A percentile compares a stretch with the other conserved stretches of the same genome.
These are phyloP conservation scores for Suhomyces atakaporum DNA, from an alignment of 1,139 yeast genomes.

Conservation along the genomic window DNA sequence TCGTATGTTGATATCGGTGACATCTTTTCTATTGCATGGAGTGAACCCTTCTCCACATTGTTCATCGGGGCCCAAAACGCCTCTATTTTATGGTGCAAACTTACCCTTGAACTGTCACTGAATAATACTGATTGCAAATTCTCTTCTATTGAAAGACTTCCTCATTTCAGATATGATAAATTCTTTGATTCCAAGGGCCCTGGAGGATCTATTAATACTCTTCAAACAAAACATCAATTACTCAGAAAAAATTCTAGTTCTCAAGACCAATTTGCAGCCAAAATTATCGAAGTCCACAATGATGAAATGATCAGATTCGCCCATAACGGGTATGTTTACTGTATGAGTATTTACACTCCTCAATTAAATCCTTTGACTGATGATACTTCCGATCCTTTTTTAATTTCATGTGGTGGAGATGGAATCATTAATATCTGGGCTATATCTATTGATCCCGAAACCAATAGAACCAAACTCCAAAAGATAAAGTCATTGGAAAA, in stretches of 20 bases:
- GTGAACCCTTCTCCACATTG: slow-evolving; percentile 57
- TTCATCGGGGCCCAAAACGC: slow-evolving; percentile 94
- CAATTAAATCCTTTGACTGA: slow-evolving; percentile 9
- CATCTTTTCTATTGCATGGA: slow-evolving; percentile 80
- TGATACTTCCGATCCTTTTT: slow-evolving; percentile 6
- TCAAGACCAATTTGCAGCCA: slow-evolving; percentile 17
- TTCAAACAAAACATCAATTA: slow-evolving; percentile 35
- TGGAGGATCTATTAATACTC: slow-evolving; percentile 55
- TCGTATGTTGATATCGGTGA: slow-evolving; percentile 90
- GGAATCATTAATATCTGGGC: slow-evolving; percentile 82
- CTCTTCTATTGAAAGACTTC: slow-evolving; percentile 49
- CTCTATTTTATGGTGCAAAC: slow-evolving; percentile 69
- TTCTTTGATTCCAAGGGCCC: slow-evolving; percentile 93
- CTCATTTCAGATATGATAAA: slow-evolving; percentile 78
- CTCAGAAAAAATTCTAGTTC: slow-evolving; percentile 22
- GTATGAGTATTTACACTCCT: slow-evolving; percentile 49
- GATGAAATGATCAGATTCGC: slow-evolving; percentile 75
- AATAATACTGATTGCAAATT: not conserved
- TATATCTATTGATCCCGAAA: slow-evolving; percentile 15
- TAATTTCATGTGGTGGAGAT: slow-evolving; percentile 80
- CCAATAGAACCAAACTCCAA: slow-evolving; percentile 15
- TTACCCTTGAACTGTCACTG: slow-evolving; percentile 18
- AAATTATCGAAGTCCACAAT: slow-evolving; percentile 66
- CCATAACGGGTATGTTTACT: slow-evolving; percentile 86
- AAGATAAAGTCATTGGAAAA: slow-evolving; percentile 55